Evolutionary conservation across 306 rosid species (phyloP), one percentile per base, ranked within the genome.

Genomic region (Clitoria ternatea): DNA sequence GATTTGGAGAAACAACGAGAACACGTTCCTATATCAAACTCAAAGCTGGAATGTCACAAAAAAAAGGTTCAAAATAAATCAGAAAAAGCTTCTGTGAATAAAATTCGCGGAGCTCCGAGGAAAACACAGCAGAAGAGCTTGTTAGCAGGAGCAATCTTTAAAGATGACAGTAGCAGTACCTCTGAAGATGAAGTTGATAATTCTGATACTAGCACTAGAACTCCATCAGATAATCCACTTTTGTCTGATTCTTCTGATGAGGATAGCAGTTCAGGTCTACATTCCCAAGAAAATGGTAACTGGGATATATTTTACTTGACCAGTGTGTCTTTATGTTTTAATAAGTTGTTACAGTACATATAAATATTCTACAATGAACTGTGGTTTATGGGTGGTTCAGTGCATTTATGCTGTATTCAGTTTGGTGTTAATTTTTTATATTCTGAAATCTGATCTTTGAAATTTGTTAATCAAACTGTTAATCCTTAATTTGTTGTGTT

Each of bases 231-330:
- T 70, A 65, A 70, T 71, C 85, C 94, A 23, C 64, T 78, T 13
- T 61, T 82, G 19, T 84, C 91, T 30, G 85, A 83, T 78, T 86
- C 52, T 78, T 84, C 94, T 22, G 98, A 89, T 20, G 92, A 78
- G 63, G 86, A 84, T 73, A 87, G 87, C 81, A 86, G 84, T 49
- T 72, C 87, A 68, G 87, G 74, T 77, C 59, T 61, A 75, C 68
- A 56, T 69, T 71, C 81, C 37, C 77, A 72, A 22, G 69, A 23
- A 50, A 60, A 35, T 50, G 84, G 87, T 75, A 83, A 66, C 74
- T 61, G 66, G 13, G 62, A 72, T 57, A 18, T 57, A 22, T 40
- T 67, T 76, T 22, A 8, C 18, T 56, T 75, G 22, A 7, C 23
- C 23, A 40, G 67, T 63, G 45, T 68, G 40, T 29, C 73, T 69